Evolutionary conservation across 176 grass and related monocot species (phyloP).

Genomic region (Tillandsia leiboldiana): DNA sequence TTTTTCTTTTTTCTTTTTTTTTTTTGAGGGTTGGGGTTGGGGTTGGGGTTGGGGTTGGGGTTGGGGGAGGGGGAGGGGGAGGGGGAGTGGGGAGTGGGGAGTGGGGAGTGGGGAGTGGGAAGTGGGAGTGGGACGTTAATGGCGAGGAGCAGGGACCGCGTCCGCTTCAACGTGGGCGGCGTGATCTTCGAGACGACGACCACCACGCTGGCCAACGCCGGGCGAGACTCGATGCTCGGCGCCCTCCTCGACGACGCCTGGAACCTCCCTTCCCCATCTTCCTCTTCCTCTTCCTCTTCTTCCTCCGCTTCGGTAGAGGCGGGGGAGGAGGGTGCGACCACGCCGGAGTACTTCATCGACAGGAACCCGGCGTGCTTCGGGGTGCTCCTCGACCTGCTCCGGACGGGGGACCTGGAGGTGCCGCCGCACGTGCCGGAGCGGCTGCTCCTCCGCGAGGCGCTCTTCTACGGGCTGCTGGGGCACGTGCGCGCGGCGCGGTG

Average conservation of each 20-base stretch:
- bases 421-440: conserved; percentile 60
- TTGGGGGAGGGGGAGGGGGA: neutral
- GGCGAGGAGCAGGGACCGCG: conserved; percentile 32
- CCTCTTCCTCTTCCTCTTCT: too few species aligned
- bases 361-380: conserved; percentile 86
- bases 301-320: neutral
- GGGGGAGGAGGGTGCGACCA: neutral
- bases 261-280: conserved; percentile 24
- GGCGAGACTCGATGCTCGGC: conserved; percentile 84
- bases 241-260: conserved; percentile 89
- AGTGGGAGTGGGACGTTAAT: conserved; percentile 3
- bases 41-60: too few species aligned
- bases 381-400: conserved; percentile 78
- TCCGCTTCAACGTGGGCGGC: conserved; percentile 94
- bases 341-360: conserved; percentile 78
- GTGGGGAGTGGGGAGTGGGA: neutral
- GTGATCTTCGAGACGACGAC: conserved; percentile 87
- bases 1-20: too few species aligned
- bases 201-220: conserved; percentile 86
- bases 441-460: conserved; percentile 79
- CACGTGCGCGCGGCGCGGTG: conserved; percentile 66
- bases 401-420: conserved; percentile 70
- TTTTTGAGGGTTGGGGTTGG: too few species aligned
- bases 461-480: conserved; percentile 77
- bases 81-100: too few species aligned